A percentile compares a stretch with the other conserved stretches of the same genome.
These are phyloP conservation scores for Lactifluus subvellereus DNA, from an alignment of 768 basidiomycete species.

Conservation along the genomic window DNA sequence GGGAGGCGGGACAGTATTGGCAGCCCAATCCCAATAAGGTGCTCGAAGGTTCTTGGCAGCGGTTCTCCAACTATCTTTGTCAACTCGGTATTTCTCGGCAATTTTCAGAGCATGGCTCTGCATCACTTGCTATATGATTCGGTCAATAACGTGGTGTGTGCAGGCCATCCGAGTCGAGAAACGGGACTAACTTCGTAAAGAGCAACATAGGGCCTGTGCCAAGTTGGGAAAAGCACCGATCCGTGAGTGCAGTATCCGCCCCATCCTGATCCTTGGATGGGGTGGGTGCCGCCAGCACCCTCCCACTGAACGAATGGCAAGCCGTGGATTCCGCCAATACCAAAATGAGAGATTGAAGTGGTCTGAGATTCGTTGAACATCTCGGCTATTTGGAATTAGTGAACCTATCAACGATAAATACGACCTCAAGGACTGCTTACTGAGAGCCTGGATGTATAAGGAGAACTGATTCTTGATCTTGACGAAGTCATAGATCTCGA, in stretches of 20 bases:
- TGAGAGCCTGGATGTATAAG: constrained; percentile 45
- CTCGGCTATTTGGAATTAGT: constrained; percentile 25
- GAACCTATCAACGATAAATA: neutral
- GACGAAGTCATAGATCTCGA: constrained; percentile 28
- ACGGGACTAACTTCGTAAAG: constrained; percentile 41
- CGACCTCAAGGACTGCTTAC: constrained; percentile 30
- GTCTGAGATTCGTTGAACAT: constrained; percentile 32
- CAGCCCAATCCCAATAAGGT: constrained; percentile 52
- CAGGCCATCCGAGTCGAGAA: neutral
- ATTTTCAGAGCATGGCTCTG: constrained; percentile 37
- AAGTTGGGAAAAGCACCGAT: constrained; percentile 48
- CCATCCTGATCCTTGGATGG: constrained; percentile 29
- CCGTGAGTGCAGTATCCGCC: constrained; percentile 56
- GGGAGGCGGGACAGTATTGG: constrained; percentile 34
- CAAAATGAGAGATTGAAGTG: constrained; percentile 38
- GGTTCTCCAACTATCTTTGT: constrained; percentile 28
- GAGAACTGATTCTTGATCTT: constrained; percentile 42
- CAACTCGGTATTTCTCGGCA: constrained; percentile 36
- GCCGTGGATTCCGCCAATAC: constrained; percentile 49
- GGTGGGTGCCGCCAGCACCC: constrained; percentile 31
- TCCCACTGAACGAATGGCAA: constrained; percentile 43
- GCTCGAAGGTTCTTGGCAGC: constrained; percentile 36
- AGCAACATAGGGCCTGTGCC: constrained; percentile 49
- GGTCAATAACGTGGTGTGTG: neutral
- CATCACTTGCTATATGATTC: constrained; percentile 41